Conservation (phyloP, 805 yeast genomes). For the Lipomyces japonicus region DNA sequence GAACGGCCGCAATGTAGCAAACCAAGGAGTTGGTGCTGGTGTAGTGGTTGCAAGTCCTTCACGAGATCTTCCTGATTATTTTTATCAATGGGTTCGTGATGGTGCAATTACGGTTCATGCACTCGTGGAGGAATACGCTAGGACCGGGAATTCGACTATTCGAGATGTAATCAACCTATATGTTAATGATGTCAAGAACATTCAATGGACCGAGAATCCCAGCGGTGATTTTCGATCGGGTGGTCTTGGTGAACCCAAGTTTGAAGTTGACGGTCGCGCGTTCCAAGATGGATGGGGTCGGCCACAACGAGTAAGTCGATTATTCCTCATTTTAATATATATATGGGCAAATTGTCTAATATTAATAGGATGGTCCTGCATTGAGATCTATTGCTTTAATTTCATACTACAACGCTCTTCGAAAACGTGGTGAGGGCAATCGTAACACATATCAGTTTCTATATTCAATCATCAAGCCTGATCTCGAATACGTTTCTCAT, state of each 20-base stretch:
- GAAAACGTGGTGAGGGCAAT: slow-evolving; percentile 35
- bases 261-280: slow-evolving; percentile 58
- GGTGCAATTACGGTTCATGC: slow-evolving; percentile 67
- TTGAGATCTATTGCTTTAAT: slow-evolving; percentile 64
- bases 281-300: slow-evolving; percentile 80
- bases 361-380: slow-evolving; percentile 76
- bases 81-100: slow-evolving; percentile 87
- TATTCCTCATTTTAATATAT: not conserved
- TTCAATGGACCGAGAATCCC: slow-evolving; percentile 66
- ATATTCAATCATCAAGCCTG: slow-evolving; percentile 56
- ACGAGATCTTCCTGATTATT: slow-evolving; percentile 65
- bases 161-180: slow-evolving; percentile 51
- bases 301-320: slow-evolving; percentile 67
- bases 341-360: not conserved
- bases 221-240: slow-evolving; percentile 53
- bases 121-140: slow-evolving; percentile 54
- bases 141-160: slow-evolving; percentile 36
- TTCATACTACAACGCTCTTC: slow-evolving; percentile 49
- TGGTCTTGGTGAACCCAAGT: slow-evolving; percentile 91
- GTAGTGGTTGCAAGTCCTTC: slow-evolving; percentile 87
- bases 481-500: slow-evolving; percentile 57
- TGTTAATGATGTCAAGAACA: slow-evolving; percentile 50
- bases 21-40: slow-evolving; percentile 52
- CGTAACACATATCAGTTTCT: slow-evolving; percentile 43
- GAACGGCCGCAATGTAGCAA: slow-evolving; percentile 34